A percentile compares a stretch with the other conserved stretches of the same genome.
These are phyloP conservation scores for Plantago major DNA, from an alignment of 257 asterid genomes.

Conservation along the genomic window DNA sequence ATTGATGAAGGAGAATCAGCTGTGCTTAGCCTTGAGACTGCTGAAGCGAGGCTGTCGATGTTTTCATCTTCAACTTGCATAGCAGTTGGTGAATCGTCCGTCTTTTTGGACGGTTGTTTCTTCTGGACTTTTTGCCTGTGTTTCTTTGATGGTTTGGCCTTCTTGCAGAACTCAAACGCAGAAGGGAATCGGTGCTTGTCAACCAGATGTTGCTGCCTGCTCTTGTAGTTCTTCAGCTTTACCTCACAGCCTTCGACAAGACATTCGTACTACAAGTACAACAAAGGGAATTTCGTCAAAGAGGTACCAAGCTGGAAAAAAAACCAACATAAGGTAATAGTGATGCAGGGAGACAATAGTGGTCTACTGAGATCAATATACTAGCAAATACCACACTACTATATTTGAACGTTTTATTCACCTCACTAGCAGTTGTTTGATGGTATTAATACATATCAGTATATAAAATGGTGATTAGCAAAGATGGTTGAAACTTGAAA, in stretches of 20 bases:
- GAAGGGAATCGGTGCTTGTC: conserved; percentile 87
- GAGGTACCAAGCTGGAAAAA: not conserved
- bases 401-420: no score
- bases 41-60: conserved; percentile 66
- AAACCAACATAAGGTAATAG: no score
- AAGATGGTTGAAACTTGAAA: conserved; percentile 10
- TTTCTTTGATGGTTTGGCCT: conserved; percentile 73
- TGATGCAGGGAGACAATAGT: no score
- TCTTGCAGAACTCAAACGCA: conserved; percentile 82
- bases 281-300: not conserved
- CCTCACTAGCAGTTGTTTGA: no score
- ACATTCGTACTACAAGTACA: conserved; percentile 69
- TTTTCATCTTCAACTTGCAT: conserved; percentile 77
- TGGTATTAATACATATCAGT: no score
- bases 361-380: no score
- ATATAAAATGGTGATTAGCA: not conserved
- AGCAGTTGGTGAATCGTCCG: conserved; percentile 40
- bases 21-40: conserved; percentile 79
- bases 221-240: conserved; percentile 81
- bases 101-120: conserved; percentile 29
- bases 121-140: conserved; percentile 57
- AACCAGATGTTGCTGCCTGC: conserved; percentile 81
- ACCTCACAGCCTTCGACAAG: conserved; percentile 90
- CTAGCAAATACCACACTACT: no score
- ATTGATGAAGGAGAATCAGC: conserved; percentile 71